phyloP scores from a whole-genome alignment of 805 yeast species.

The Starmerella sp. region DNA sequence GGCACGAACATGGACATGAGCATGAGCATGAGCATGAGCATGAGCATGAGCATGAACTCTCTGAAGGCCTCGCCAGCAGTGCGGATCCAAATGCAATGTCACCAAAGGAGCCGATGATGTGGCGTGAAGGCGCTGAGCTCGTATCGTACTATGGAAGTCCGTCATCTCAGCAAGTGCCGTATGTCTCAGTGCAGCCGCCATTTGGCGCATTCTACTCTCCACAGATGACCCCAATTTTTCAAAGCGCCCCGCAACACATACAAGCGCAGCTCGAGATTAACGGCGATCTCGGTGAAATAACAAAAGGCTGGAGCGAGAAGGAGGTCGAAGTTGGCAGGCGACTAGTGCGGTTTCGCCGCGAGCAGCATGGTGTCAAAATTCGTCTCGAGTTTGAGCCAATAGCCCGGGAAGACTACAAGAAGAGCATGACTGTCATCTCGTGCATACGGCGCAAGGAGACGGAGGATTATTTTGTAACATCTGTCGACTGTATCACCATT shows the following conservation, averaged over 20 bases:
- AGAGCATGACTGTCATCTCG: slow-evolving; percentile 39
- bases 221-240: neutral
- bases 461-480: slow-evolving; percentile 44
- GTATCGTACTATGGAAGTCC: neutral
- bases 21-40: neutral
- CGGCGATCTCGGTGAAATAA: slow-evolving; percentile 29
- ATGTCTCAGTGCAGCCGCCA: neutral
- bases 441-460: slow-evolving; percentile 50
- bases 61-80: neutral
- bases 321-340: slow-evolving; percentile 37
- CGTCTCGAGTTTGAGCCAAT: slow-evolving; percentile 30
- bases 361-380: slow-evolving; percentile 24
- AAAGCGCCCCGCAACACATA: neutral
- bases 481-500: slow-evolving; percentile 50
- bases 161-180: neutral
- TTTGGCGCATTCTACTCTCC: neutral
- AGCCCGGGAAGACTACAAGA: slow-evolving; percentile 30
- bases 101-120: too few relatives aligned
- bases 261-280: slow-evolving; percentile 13
- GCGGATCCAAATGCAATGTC: neutral
- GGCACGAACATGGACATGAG: too few relatives aligned
- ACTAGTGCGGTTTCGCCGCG: slow-evolving; percentile 37
- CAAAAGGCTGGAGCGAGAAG: slow-evolving; percentile 36
- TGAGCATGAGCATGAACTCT: neutral
- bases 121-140: neutral